Evolutionary conservation across 148 eudicot species (phyloP).

Genomic region (Beta vulgaris): DNA sequence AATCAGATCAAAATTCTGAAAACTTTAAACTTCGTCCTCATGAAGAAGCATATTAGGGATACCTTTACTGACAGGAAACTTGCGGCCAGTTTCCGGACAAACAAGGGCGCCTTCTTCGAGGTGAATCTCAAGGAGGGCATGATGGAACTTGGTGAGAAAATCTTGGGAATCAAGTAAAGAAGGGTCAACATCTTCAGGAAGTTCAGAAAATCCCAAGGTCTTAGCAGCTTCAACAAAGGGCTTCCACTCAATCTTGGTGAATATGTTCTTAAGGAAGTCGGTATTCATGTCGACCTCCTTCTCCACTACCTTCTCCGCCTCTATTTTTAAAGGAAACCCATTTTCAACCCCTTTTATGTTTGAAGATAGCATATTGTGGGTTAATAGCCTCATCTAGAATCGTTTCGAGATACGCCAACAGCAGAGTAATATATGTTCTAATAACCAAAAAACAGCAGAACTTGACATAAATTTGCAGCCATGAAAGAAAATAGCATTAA

Average conservation of each 20-base stretch:
- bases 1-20: background rate
- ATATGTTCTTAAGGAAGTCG: constrained; percentile 77
- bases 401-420: background rate
- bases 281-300: constrained; percentile 68
- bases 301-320: constrained; percentile 50
- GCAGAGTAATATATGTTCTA: background rate
- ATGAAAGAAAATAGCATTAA: no score
- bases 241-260: constrained; percentile 74
- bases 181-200: constrained; percentile 53
- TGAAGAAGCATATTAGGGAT: constrained; percentile 32
- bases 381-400: constrained; percentile 70
- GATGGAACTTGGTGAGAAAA: constrained; percentile 44
- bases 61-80: constrained; percentile 35
- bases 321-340: constrained; percentile 76
- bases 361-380: constrained; percentile 92
- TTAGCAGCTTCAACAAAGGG: constrained; percentile 70
- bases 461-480: no score
- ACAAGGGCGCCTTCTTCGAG: constrained; percentile 86
- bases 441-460: background rate
- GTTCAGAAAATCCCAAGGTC: constrained; percentile 59
- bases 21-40: constrained; percentile 27
- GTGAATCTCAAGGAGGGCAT: constrained; percentile 83
- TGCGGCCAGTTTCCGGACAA: constrained; percentile 69
- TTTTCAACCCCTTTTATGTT: constrained; percentile 84
- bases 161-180: constrained; percentile 36